A percentile compares a stretch with the other conserved stretches of the same genome.
Conservation (phyloP, 805 yeast genomes). For the Zygosaccharomyces bailii region DNA sequence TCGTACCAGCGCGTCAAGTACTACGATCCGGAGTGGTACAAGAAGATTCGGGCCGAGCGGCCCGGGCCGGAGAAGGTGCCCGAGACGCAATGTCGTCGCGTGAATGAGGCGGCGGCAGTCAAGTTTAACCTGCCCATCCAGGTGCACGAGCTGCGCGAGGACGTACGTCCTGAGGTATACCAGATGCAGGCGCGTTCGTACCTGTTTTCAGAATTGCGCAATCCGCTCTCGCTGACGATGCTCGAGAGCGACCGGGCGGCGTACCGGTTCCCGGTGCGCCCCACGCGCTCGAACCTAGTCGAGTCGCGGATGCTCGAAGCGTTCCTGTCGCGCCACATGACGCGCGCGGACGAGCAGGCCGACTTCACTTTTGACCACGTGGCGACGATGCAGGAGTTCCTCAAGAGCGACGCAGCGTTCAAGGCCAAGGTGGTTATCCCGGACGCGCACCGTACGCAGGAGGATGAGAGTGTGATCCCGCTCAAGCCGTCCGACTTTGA, state of each 20-base stretch:
- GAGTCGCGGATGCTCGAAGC: constrained; percentile 23
- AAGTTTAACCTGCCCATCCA: constrained; percentile 14
- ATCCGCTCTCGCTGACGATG: constrained; percentile 31
- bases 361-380: constrained; percentile 23
- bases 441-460: constrained; percentile 11
- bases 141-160: constrained; percentile 18
- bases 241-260: constrained; percentile 20
- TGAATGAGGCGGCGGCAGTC: not conserved
- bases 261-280: constrained; percentile 21
- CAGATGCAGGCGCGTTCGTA: constrained; percentile 30
- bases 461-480: constrained; percentile 16
- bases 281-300: constrained; percentile 22
- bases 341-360: constrained; percentile 6
- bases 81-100: constrained; percentile 4
- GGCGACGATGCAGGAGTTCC: constrained; percentile 18
- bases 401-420: constrained; percentile 13
- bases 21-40: constrained; percentile 17
- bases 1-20: constrained; percentile 23
- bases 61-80: constrained; percentile 5
- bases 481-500: constrained; percentile 27
- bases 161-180: constrained; percentile 32
- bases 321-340: constrained; percentile 11
- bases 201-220: constrained; percentile 17
- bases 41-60: constrained; percentile 8
- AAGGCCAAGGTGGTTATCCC: constrained; percentile 17